Conservation (phyloP, 2,329 filamentous ascomycete genomes). For the Macroventuria anomochaeta region DNA sequence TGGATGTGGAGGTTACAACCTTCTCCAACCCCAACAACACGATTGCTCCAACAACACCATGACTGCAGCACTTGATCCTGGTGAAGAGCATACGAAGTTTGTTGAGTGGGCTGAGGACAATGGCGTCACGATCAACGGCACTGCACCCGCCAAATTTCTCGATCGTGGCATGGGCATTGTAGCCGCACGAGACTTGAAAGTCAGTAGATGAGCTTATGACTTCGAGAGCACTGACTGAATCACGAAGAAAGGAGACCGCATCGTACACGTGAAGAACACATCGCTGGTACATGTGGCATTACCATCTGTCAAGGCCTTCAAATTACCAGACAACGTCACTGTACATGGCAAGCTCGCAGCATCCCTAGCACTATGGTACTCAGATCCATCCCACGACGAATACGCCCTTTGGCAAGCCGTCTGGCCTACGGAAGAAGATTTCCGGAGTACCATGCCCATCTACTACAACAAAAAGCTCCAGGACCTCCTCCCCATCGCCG, state of each 20-base stretch:
- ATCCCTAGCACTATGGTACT: conserved; percentile 61
- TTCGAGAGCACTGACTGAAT: conserved; percentile 21
- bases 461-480: conserved; percentile 58
- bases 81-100: conserved; percentile 61
- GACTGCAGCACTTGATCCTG: conserved; percentile 42
- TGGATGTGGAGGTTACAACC: not conserved
- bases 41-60: conserved; percentile 35
- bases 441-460: conserved; percentile 64
- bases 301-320: conserved; percentile 55
- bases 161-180: conserved; percentile 81
- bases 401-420: conserved; percentile 68
- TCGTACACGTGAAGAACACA: conserved; percentile 70
- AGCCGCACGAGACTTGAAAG: conserved; percentile 70
- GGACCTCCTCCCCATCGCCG: conserved; percentile 48
- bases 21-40: too few species aligned
- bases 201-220: conserved; percentile 45
- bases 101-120: conserved; percentile 70
- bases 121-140: conserved; percentile 71
- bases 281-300: conserved; percentile 69
- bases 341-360: conserved; percentile 77
- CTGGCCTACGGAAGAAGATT: conserved; percentile 68
- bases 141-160: conserved; percentile 70
- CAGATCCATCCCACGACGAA: conserved; percentile 50
- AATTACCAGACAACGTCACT: conserved; percentile 62
- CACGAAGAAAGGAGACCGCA: conserved; percentile 61